Conservation (phyloP, 2,329 filamentous ascomycete genomes). For the Coleophoma crateriformis region DNA sequence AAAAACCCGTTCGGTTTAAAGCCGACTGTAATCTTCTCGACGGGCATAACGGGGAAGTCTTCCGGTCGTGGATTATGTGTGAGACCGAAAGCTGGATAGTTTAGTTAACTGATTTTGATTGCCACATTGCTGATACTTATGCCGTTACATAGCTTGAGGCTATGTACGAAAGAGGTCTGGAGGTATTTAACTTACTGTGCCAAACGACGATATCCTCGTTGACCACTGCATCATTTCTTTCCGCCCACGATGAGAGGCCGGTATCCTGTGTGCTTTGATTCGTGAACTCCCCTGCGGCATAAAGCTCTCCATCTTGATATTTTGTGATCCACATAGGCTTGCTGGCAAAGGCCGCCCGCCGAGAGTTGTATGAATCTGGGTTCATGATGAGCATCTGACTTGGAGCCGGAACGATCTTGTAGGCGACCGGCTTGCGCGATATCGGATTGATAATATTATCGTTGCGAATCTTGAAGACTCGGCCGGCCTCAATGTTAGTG, state of each 20-base stretch:
- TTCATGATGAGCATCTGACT: constrained; percentile 53
- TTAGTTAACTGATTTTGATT: no score
- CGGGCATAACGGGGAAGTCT: constrained; percentile 66
- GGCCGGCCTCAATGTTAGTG: constrained; percentile 38
- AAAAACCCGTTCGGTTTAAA: constrained; percentile 49
- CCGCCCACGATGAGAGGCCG: constrained; percentile 46
- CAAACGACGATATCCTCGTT: constrained; percentile 52
- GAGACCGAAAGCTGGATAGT: constrained; percentile 38
- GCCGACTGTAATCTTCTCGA: constrained; percentile 46
- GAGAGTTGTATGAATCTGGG: constrained; percentile 38
- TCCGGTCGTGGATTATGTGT: constrained; percentile 61
- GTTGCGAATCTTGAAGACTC: constrained; percentile 55
- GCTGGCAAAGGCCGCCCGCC: constrained; percentile 47
- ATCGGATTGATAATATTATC: constrained; percentile 43
- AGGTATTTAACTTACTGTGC: constrained; percentile 28
- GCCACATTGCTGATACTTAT: no score
- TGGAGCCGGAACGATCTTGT: constrained; percentile 48
- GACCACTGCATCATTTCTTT: constrained; percentile 40
- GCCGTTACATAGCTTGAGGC: no score
- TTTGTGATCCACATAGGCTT: constrained; percentile 52
- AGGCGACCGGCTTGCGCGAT: constrained; percentile 47
- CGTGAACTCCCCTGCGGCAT: constrained; percentile 48
- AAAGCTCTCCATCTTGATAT: constrained; percentile 47
- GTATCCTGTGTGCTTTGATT: constrained; percentile 48
- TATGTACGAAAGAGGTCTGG: no score